A percentile compares a stretch with the other conserved stretches of the same genome.
These are phyloP conservation scores for Solanum infundibuliforme DNA, from an alignment of 257 asterid species.

Conservation along the genomic window DNA sequence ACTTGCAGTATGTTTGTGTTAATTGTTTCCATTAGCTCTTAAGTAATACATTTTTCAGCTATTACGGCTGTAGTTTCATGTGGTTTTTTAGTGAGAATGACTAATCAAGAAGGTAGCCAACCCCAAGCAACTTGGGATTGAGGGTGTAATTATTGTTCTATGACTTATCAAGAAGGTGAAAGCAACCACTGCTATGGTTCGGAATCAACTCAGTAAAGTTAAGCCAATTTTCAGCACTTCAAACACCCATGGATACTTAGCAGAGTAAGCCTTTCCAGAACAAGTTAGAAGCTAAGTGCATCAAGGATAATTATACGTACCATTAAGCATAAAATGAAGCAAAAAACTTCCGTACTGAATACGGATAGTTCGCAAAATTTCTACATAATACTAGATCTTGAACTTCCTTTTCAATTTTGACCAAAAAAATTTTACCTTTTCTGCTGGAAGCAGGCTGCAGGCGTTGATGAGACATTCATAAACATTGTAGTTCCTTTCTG, in stretches of 20 bases:
- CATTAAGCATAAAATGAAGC: neutral
- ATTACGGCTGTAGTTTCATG: neutral
- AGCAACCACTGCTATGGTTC: neutral
- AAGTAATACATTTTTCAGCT: neutral
- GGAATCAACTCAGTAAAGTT: neutral
- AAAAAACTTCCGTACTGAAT: neutral
- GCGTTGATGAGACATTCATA: slow-evolving; percentile 39
- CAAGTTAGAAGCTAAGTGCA: neutral
- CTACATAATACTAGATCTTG: neutral
- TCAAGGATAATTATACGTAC: neutral
- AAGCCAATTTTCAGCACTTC: neutral
- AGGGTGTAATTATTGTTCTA: neutral
- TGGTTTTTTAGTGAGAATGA: neutral
- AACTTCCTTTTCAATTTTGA: neutral
- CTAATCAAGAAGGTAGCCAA: neutral
- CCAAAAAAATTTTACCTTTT: slow-evolving; percentile 38
- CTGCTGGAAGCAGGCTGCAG: slow-evolving; percentile 59
- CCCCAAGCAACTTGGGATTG: neutral
- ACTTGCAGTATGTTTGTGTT: neutral
- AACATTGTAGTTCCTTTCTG: slow-evolving; percentile 39
- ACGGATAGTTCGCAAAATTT: neutral
- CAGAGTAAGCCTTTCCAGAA: neutral
- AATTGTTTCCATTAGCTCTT: neutral
- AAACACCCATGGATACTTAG: neutral
- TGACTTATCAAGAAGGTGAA: neutral